These are phyloP conservation scores for Obelidium mucronatum DNA, from an alignment of 192 early-diverging fungal genomes.

Conservation along the genomic window DNA sequence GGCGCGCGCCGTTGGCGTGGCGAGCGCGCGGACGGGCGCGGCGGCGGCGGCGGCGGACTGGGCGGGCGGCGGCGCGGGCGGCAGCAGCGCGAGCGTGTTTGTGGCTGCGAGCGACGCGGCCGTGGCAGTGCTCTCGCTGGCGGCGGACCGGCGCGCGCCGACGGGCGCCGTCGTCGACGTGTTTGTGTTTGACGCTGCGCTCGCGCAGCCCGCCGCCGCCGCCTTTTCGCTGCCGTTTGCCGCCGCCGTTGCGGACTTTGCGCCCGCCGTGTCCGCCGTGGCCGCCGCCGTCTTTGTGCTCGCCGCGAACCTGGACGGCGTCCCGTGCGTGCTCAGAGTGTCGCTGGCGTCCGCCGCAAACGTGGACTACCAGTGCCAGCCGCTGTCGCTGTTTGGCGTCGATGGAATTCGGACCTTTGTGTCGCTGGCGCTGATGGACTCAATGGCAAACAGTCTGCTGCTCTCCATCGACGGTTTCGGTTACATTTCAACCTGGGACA, in stretches of 20 bases:
- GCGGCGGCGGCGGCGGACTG: background rate
- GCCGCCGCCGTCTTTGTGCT: background rate
- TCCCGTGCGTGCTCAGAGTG: slow-evolving; percentile 29
- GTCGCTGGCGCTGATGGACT: slow-evolving; percentile 9
- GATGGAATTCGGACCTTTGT: background rate
- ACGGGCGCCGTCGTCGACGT: slow-evolving; percentile 7
- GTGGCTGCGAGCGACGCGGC: background rate
- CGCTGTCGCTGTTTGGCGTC: slow-evolving; percentile 7
- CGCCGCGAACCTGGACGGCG: background rate
- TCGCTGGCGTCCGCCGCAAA: background rate
- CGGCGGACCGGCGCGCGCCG: background rate
- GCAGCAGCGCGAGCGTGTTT: background rate
- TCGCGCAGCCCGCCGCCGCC: background rate
- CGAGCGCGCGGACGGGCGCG: background rate
- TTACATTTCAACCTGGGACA: slow-evolving; percentile 6
- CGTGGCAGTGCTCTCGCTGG: background rate
- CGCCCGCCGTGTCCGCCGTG: background rate
- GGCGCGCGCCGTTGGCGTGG: background rate
- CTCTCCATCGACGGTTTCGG: slow-evolving; percentile 17
- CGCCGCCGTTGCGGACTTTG: slow-evolving; percentile 13
- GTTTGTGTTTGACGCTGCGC: background rate
- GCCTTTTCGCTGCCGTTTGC: slow-evolving; percentile 2
- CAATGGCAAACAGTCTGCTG: background rate
- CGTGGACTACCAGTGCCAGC: background rate
- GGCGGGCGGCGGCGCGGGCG: background rate